phyloP scores from a whole-genome alignment of 208 protist genomes.

The Lotmaria passim region DNA sequence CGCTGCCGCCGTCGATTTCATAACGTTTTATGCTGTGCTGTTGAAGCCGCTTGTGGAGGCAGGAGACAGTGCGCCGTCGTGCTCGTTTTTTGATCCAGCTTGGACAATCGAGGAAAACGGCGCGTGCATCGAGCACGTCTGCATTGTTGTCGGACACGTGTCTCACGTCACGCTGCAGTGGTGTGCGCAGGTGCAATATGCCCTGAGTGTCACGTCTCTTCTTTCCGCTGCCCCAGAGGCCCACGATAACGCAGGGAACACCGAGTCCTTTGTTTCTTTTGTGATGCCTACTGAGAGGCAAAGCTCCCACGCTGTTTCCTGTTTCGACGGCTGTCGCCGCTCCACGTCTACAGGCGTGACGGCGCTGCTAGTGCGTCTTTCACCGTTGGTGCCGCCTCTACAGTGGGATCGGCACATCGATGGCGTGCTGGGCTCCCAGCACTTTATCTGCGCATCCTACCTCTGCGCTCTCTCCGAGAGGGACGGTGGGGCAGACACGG shows the following conservation, averaged over 20 bases:
- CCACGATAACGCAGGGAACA: neutral
- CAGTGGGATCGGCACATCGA: slow-evolving; percentile 58
- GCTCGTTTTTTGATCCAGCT: neutral
- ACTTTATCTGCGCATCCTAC: slow-evolving; percentile 35
- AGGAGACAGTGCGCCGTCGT: neutral
- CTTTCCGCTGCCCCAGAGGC: neutral
- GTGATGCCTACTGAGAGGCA: neutral
- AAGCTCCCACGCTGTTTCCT: neutral
- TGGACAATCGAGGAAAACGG: neutral
- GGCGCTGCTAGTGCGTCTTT: slow-evolving; percentile 36
- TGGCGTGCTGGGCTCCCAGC: slow-evolving; percentile 61
- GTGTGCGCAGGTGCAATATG: slow-evolving; percentile 67
- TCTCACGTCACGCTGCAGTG: slow-evolving; percentile 41
- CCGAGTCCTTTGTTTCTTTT: neutral
- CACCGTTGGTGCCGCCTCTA: slow-evolving; percentile 53
- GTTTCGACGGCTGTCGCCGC: neutral
- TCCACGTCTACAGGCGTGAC: neutral
- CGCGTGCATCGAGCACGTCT: neutral
- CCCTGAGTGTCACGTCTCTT: slow-evolving; percentile 51
- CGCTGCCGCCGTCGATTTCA: neutral
- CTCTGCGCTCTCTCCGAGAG: slow-evolving; percentile 7
- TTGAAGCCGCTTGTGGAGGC: neutral
- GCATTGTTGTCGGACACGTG: slow-evolving; percentile 9
- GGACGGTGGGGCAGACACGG: neutral
- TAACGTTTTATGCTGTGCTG: slow-evolving; percentile 27